Percentiles rank a stretch among this genome's conserved stretches.
phyloP scores from a whole-genome alignment of 1,284 basidiomycete genomes.

The Pseudozyma thailandica region DNA sequence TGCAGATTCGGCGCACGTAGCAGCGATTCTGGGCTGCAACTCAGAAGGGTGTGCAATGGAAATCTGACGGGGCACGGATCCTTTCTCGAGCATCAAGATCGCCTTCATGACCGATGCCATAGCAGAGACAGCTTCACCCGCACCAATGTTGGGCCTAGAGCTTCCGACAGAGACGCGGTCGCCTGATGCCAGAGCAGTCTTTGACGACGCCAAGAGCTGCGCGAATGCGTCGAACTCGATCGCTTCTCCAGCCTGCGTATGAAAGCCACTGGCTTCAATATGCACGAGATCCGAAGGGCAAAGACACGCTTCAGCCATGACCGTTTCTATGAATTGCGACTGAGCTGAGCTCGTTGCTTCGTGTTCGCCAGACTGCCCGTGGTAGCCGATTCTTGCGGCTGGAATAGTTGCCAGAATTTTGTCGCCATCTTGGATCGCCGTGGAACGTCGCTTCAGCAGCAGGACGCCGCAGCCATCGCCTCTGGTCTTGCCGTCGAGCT shows the following conservation, averaged over 20 bases:
- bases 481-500: constrained; percentile 44
- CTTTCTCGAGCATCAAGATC: constrained; percentile 36
- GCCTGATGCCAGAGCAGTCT: background rate
- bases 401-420: constrained; percentile 42
- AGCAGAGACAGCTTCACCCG: constrained; percentile 44
- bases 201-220: constrained; percentile 1
- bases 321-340: constrained; percentile 12
- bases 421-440: constrained; percentile 47
- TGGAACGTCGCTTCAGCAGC: constrained; percentile 46
- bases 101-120: constrained; percentile 52
- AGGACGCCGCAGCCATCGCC: constrained; percentile 52
- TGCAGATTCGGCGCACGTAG: constrained; percentile 7
- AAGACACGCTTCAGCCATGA: constrained; percentile 21
- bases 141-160: constrained; percentile 41
- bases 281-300: constrained; percentile 18
- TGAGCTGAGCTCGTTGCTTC: constrained; percentile 7
- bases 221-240: constrained; percentile 41
- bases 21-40: constrained; percentile 27
- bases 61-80: constrained; percentile 32
- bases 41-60: constrained; percentile 16
- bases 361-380: background rate
- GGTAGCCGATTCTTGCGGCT: constrained; percentile 24
- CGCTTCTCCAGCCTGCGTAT: constrained; percentile 32
- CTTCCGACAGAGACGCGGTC: constrained; percentile 31
- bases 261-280: constrained; percentile 45